Evolutionary conservation across 805 yeast genomes (phyloP), one percentile per base, ranked within the genome.

Genomic region (Metschnikowia vanudenii): DNA sequence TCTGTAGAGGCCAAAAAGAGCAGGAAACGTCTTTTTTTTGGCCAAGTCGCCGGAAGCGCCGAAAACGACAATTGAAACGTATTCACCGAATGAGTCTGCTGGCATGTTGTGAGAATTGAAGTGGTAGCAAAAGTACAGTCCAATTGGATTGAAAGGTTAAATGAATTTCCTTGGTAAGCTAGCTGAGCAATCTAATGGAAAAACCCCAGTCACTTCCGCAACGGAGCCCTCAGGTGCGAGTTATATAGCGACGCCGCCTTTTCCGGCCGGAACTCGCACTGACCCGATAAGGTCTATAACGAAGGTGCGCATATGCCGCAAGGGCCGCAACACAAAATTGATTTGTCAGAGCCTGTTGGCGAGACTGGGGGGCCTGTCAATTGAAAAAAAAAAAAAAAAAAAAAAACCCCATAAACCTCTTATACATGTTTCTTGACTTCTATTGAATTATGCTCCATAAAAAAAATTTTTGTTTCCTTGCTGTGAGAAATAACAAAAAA

Each of bases 21-120:
- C 92, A 9, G 95, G 95, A 69, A 88, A 89, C 2, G 97, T 91
- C 73, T 91, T 91, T 82, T 91, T 91, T 73, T 88, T 89, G 46
- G 97, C 96, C 54, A 91, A 75, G 66, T 91, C 97, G 43, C 97
- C 97, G 18, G 96, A 87, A 37, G 97, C 97, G 43, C 97, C 97
- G 59, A 90, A 86, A 26, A 91, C 96, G 22, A 84, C 88, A 58
- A 91, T 76, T 36, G 81, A 74, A 8, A 88, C 82, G 68, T 85
- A 71, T 53, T 84, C 80, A 49, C 79, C 82, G 65, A 85, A 86
- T 49, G 75, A 41, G 46, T 64, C 60, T 16, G 61, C 50, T 18
- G 67, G 56, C 68, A 64, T 65, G 11, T 26, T 34, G 32, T 45
- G 33, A 11, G 19, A 39, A 29, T 43, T 24, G 37, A 32, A n/a